phyloP scores from a whole-genome alignment of 2,329 filamentous ascomycete genomes.

The Capronia americana region DNA sequence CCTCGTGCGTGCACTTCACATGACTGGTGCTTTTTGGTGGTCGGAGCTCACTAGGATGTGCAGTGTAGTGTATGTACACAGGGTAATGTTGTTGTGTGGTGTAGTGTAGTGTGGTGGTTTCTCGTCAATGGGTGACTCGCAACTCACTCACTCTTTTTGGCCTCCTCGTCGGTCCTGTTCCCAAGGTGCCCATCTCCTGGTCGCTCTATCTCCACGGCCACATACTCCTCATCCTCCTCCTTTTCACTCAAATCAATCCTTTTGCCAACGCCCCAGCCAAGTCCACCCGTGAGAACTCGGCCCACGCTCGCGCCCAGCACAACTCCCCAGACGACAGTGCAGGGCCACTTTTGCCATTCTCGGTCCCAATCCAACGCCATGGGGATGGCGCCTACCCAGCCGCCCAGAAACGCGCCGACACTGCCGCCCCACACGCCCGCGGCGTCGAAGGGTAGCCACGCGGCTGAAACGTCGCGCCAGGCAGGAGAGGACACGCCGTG shows the following conservation, averaged over 20 bases:
- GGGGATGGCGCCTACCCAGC: constrained; percentile 91
- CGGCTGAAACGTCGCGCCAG: constrained; percentile 73
- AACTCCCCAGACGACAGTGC: constrained; percentile 83
- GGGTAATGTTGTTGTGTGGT: not conserved
- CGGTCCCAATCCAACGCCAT: constrained; percentile 98
- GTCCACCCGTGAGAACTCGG: constrained; percentile 30
- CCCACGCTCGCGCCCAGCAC: constrained; percentile 80
- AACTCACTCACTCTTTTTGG: not conserved
- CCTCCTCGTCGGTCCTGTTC: not conserved
- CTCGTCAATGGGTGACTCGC: not conserved
- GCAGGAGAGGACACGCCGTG: constrained; percentile 76
- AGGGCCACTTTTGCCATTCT: constrained; percentile 98
- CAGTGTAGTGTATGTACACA: not conserved
- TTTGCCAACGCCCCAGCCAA: constrained; percentile 34
- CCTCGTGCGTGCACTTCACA: not conserved
- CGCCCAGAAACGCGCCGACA: constrained; percentile 78
- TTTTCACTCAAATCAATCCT: constrained; percentile 40
- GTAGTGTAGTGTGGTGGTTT: not conserved
- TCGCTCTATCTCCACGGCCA: not conserved
- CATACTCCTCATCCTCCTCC: constrained; percentile 19
- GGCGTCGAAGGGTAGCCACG: constrained; percentile 78
- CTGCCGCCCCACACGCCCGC: constrained; percentile 74
- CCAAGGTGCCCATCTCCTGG: not conserved
- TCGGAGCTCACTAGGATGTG: not conserved
- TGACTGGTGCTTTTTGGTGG: not conserved